These are phyloP conservation scores for Neurospora sp. DNA, from an alignment of 495 filamentous ascomycete species.

Conservation along the genomic window DNA sequence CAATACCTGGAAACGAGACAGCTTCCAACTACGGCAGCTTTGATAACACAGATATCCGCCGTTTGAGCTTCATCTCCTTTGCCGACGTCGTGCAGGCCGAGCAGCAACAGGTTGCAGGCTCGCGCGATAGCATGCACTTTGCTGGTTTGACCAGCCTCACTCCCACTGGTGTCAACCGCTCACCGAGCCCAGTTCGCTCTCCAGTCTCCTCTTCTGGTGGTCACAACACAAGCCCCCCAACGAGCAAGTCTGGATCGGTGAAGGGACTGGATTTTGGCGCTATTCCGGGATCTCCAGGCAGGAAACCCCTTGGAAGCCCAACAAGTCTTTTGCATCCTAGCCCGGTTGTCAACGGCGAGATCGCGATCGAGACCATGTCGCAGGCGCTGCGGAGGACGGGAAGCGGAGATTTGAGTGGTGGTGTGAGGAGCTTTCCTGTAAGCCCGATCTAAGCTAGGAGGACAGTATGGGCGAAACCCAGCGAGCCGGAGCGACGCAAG, in stretches of 20 bases:
- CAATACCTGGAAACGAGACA: conserved; percentile 34
- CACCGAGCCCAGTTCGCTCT: conserved; percentile 62
- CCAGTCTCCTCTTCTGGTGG: conserved; percentile 53
- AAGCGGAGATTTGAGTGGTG: conserved; percentile 65
- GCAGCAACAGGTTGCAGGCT: conserved; percentile 42
- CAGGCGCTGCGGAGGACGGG: conserved; percentile 75
- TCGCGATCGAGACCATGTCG: conserved; percentile 83
- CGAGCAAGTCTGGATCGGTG: conserved; percentile 54
- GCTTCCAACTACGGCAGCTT: conserved; percentile 62
- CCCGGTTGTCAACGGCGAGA: conserved; percentile 47
- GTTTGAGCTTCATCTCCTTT: conserved; percentile 87
- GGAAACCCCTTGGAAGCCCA: conserved; percentile 42
- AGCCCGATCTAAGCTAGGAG: conserved; percentile 37
- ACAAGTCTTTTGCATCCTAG: conserved; percentile 18
- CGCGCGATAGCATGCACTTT: conserved; percentile 52
- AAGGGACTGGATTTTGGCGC: conserved; percentile 48
- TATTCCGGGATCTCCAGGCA: conserved; percentile 33
- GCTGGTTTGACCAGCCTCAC: conserved; percentile 40
- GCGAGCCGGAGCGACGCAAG: background rate
- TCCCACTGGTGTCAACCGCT: conserved; percentile 45
- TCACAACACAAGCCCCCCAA: conserved; percentile 53
- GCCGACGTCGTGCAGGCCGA: conserved; percentile 91
- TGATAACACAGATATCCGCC: conserved; percentile 66
- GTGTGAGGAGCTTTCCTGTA: conserved; percentile 47
- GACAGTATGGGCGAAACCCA: background rate